These are phyloP conservation scores for Globisporangium cystogenes DNA, from an alignment of 352 stramenopile species.

Conservation along the genomic window DNA sequence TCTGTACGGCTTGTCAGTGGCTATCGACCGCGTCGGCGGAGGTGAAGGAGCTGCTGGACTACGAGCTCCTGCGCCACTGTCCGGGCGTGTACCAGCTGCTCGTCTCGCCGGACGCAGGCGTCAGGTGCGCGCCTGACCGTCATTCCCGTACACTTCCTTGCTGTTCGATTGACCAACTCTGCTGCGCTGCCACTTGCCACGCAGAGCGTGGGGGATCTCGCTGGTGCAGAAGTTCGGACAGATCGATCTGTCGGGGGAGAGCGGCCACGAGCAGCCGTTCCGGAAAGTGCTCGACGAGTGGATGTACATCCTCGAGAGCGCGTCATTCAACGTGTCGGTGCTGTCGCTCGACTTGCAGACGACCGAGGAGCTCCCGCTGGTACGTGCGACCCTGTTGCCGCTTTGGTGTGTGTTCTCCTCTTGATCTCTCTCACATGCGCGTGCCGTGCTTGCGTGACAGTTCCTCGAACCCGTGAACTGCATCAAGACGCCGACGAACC, in stretches of 20 bases:
- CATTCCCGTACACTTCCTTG: no score
- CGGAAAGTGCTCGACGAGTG: constrained; percentile 80
- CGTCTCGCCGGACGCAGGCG: constrained; percentile 68
- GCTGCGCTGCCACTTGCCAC: no score
- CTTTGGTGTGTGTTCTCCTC: background rate
- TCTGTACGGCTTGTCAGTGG: constrained; percentile 28
- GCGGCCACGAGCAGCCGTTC: constrained; percentile 37
- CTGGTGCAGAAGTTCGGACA: constrained; percentile 50
- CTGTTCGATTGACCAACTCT: no score
- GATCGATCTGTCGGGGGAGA: constrained; percentile 51
- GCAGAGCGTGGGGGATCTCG: constrained; percentile 56
- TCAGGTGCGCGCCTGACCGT: constrained; percentile 35
- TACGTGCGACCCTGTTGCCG: constrained; percentile 14
- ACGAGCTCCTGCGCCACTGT: constrained; percentile 52
- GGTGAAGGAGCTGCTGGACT: constrained; percentile 28
- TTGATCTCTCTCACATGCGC: background rate
- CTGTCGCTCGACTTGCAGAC: constrained; percentile 60
- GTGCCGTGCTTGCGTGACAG: constrained; percentile 19
- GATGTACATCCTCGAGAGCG: constrained; percentile 83
- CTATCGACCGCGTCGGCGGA: constrained; percentile 24
- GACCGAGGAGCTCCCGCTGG: constrained; percentile 65
- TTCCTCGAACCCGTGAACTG: constrained; percentile 71
- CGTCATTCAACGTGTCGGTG: constrained; percentile 65
- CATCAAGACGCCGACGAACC: constrained; percentile 73
- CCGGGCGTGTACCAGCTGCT: constrained; percentile 68